Percentiles rank a stretch among this genome's conserved stretches.
Evolutionary conservation across 352 stramenopile genomes (phyloP).

Genomic region (Globisporangium emineosum): DNA sequence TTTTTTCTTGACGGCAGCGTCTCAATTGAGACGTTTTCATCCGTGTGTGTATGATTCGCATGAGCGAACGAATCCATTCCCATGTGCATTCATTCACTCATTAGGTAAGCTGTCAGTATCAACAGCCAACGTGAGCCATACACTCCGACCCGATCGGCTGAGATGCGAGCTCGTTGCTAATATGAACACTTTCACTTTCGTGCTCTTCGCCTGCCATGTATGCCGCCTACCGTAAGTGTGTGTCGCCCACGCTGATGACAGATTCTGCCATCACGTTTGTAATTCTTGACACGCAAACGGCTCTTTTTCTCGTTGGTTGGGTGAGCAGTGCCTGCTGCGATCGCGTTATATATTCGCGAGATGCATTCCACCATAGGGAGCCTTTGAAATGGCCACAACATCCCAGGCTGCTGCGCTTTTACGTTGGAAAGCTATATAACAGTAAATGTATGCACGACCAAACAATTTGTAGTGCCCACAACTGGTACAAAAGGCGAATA

Average conservation of each 20-base stretch:
- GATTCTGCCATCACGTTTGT: background rate
- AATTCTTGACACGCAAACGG: background rate
- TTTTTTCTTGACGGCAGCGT: background rate
- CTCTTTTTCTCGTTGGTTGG: background rate
- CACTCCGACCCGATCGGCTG: background rate
- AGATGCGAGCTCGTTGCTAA: background rate
- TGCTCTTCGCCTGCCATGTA: background rate
- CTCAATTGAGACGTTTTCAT: background rate
- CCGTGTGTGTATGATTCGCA: too few relatives aligned
- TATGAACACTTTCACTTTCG: background rate
- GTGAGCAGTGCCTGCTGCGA: background rate
- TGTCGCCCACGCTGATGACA: background rate
- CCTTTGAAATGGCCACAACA: too few relatives aligned
- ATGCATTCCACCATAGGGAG: background rate
- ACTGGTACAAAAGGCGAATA: too few relatives aligned
- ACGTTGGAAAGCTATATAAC: too few relatives aligned
- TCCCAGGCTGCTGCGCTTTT: too few relatives aligned
- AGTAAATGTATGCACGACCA: too few relatives aligned
- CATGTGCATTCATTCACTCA: background rate
- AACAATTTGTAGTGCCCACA: too few relatives aligned
- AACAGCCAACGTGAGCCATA: background rate
- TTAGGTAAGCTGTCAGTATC: too few relatives aligned
- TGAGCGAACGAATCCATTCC: background rate
- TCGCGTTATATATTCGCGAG: conserved; percentile 1
- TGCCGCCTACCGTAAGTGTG: background rate